A percentile compares a stretch with the other conserved stretches of the same genome.
These are phyloP conservation scores for Candida dendrica DNA, from an alignment of 805 yeast species.

Conservation along the genomic window DNA sequence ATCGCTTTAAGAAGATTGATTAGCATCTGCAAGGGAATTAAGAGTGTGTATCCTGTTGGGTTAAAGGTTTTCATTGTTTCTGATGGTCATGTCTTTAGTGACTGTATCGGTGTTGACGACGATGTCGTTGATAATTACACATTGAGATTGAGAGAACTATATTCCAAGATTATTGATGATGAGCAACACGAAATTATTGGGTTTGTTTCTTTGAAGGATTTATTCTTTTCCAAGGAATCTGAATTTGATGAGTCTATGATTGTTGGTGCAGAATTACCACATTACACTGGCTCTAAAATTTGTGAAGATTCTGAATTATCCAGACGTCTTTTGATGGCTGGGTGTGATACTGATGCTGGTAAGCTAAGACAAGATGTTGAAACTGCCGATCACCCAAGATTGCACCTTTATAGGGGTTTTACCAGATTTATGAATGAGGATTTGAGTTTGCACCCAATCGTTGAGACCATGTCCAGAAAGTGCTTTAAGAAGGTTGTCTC, in stretches of 20 bases:
- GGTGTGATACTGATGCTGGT: constrained; percentile 51
- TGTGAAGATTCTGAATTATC: constrained; percentile 30
- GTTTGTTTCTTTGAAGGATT: constrained; percentile 33
- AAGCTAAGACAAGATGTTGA: constrained; percentile 54
- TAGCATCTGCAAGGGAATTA: constrained; percentile 22
- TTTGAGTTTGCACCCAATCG: constrained; percentile 34
- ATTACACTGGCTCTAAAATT: constrained; percentile 32
- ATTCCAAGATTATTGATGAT: constrained; percentile 27
- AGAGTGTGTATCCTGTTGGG: constrained; percentile 46
- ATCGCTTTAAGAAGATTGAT: constrained; percentile 32
- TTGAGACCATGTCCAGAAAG: constrained; percentile 34
- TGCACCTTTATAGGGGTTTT: constrained; percentile 48
- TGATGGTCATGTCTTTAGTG: constrained; percentile 62
- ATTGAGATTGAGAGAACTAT: constrained; percentile 34
- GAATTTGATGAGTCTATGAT: constrained; percentile 24
- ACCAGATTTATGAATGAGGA: constrained; percentile 56
- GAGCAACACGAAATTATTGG: constrained; percentile 26
- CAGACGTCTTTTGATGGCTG: constrained; percentile 35
- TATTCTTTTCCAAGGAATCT: constrained; percentile 27
- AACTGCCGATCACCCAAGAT: constrained; percentile 47
- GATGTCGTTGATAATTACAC: constrained; percentile 43
- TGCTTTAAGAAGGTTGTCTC: constrained; percentile 43
- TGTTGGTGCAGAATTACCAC: constrained; percentile 22
- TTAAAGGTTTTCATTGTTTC: constrained; percentile 49
- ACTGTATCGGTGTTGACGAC: constrained; percentile 58